Evolutionary conservation across 768 basidiomycete genomes (phyloP), one percentile per base, ranked within the genome.

Genomic region (Exidia glandulosa): DNA sequence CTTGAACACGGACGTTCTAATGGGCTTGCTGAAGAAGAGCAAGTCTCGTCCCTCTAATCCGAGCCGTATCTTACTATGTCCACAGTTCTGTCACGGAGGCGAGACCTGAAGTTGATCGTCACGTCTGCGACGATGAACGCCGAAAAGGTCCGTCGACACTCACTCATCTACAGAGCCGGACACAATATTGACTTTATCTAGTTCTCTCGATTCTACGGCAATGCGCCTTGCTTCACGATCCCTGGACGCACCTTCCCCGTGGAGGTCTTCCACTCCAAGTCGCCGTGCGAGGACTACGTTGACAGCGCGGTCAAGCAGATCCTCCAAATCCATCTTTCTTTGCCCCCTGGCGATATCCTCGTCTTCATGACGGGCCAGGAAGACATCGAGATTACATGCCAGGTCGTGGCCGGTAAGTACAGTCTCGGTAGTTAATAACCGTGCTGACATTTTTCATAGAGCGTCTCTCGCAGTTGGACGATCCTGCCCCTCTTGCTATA

Each of bases 291-390:
- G 70, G 96, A 99, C 70, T 99, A 99, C 68, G 96, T 99, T 60
- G 96, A 99, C 70, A 85, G 90, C 62, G 88, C 96, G 1, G 96
- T 99, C 66, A 99, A 98, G 76, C 95, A 99, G 73, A 90, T 98
- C 16, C 79, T 98, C 31, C 91, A 95, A 68, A 98, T 99, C 48
- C 95, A 99, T 70, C 77, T 98, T 41, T 93, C 95, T 2, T 80
- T 88, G 19, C 93, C 95, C 25, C 83, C 85, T 0, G 96, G 96
- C 14, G 96, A 99, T 74, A 90, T 98, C 57, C 77, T 99, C 45
- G 93, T 98, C 29, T 99, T 99, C 73, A 98, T 98, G 95, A 99
- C 96, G 30, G 96, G 96, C 36, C 96, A 98, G 74, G 96, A 98
- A 74, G 95, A 99, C 70, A 99, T 99, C 62, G 95, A 98, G 73